Percentiles rank a stretch among this genome's conserved stretches.
Conservation (phyloP, 2,329 filamentous ascomycete species). For the Botrytis squamosa region DNA sequence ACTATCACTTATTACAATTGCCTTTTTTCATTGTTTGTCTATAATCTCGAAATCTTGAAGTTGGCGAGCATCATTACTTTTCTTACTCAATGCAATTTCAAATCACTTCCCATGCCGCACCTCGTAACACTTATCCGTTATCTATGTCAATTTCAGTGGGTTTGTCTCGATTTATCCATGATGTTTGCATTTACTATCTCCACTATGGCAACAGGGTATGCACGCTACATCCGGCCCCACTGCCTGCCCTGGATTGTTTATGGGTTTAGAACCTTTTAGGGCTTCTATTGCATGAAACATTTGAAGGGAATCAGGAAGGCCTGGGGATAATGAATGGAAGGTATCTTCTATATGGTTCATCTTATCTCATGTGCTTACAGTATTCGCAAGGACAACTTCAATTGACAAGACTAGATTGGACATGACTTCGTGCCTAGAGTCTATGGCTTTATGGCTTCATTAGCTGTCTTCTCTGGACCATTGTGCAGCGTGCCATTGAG, state of each 20-base stretch:
- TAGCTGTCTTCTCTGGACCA: no score
- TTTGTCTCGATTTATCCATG: not conserved
- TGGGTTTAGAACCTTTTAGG: constrained; percentile 11
- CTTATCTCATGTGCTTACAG: not conserved
- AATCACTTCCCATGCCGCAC: not conserved
- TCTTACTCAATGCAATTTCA: constrained; percentile 8
- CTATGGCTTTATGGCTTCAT: not conserved
- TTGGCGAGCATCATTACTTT: not conserved
- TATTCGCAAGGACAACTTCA: not conserved
- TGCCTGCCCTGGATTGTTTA: not conserved
- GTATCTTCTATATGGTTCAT: not conserved
- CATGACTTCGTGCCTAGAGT: not conserved
- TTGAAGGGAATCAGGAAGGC: not conserved
- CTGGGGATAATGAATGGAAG: not conserved
- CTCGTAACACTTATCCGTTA: constrained; percentile 9
- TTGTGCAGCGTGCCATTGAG: not conserved
- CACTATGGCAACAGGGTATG: not conserved
- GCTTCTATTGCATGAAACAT: constrained; percentile 1
- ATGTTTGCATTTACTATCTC: not conserved
- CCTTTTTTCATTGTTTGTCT: not conserved
- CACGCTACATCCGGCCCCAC: constrained; percentile 1
- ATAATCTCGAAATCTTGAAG: not conserved
- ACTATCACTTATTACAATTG: not conserved
- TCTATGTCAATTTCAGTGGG: not conserved
- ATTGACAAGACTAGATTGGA: not conserved